Evolutionary conservation across 495 filamentous ascomycete genomes (phyloP), one percentile per base, ranked within the genome.

Genomic region (Penicillium pancosmium): DNA sequence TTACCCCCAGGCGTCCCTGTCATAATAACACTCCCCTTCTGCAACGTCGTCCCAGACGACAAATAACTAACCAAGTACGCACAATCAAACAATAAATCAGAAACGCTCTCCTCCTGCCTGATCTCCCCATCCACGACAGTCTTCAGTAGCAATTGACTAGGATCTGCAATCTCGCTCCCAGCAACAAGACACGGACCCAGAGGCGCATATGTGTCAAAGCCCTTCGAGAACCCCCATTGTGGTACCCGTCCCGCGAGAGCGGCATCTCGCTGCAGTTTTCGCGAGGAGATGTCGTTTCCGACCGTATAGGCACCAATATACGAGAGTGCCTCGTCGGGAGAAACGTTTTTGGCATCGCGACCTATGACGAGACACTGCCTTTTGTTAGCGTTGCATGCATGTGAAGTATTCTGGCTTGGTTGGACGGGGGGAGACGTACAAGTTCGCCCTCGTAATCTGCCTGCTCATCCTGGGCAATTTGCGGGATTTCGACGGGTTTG

Each of bases 121-220:
- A 74, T 74, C 65, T 83, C 67, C 0, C 86, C 89, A 68, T 92
- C 90, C 25, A 92, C 54, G 59, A 80, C 79, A 1, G 85, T 88
- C 54, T 65, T 67, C 52, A 90, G 84, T 48, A 66, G 75, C 35
- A 90, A 68, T 31, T 62, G 69, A 59, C 84, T 82, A 0, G 88
- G 88, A 68, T 90, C 83, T 36, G 65, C 59, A 40, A 68, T 59
- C 21, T 68, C 59, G 16, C 43, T 51, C 3, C 56, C 52, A 13
- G 70, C 56, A 13, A 80, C 72, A 3, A 78, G 61, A 34, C 61
- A 66, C 33, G 89, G 90, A 2, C 89, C 89, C 50, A 80, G 83
- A 1, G 89, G 89, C 23, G 87, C 88, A 84, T 84, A 91, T 21
- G 84, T 85, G 71, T 92, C 90, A 62, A 89, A 91, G 0, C 88